phyloP scores from a whole-genome alignment of 345 rosid species.

The Schrenkiella parvula region DNA sequence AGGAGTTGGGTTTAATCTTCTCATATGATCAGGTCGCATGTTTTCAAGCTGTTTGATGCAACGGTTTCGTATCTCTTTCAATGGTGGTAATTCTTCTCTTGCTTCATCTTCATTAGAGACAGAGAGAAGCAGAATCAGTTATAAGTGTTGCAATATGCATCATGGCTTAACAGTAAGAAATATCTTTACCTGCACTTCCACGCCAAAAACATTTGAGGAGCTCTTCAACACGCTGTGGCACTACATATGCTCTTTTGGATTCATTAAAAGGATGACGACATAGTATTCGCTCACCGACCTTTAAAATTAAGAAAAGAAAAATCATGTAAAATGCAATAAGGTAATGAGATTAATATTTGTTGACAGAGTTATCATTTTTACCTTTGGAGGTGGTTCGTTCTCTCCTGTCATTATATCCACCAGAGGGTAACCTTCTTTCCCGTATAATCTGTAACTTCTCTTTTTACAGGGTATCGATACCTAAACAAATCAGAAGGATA shows the following conservation, averaged over 20 bases:
- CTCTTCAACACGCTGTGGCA: slow-evolving; percentile 83
- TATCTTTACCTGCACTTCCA: slow-evolving; percentile 61
- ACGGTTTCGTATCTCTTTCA: slow-evolving; percentile 61
- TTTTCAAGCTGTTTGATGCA: slow-evolving; percentile 81
- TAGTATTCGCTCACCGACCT: slow-evolving; percentile 86
- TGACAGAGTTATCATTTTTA: slow-evolving; percentile 6
- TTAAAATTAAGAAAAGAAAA: neutral
- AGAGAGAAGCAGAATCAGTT: neutral
- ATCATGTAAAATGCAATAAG: neutral
- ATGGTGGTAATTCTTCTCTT: slow-evolving; percentile 68
- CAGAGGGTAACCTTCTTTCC: slow-evolving; percentile 81
- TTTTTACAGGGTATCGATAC: slow-evolving; percentile 97
- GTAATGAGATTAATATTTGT: neutral
- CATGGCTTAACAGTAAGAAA: neutral
- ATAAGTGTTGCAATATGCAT: neutral
- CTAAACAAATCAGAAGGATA: slow-evolving; percentile 33
- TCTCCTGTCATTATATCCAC: slow-evolving; percentile 96
- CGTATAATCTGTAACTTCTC: slow-evolving; percentile 68
- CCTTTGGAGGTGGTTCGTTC: slow-evolving; percentile 87
- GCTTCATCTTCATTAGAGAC: slow-evolving; percentile 37
- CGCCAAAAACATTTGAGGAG: slow-evolving; percentile 92
- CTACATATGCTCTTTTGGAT: slow-evolving; percentile 95
- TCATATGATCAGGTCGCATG: slow-evolving; percentile 94
- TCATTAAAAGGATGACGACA: slow-evolving; percentile 96
- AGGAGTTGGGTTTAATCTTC: slow-evolving; percentile 91